These are phyloP conservation scores for Malania oleifera DNA, from an alignment of 164 flowering plant species.

Conservation along the genomic window DNA sequence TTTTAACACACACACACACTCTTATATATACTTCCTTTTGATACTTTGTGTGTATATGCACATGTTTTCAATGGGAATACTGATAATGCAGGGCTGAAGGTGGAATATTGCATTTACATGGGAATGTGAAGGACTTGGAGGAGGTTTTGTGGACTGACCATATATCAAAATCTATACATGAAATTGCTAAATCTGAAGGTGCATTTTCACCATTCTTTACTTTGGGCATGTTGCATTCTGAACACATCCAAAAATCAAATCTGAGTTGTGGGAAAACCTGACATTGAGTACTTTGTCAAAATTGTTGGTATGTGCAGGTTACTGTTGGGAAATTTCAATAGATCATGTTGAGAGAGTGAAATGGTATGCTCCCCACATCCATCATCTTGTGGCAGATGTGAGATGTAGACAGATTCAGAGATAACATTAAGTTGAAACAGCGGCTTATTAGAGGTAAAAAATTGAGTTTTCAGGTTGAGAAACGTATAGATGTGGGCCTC, in stretches of 20 bases:
- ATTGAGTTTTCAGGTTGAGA: not conserved
- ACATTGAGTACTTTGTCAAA: no score
- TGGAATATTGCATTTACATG: conserved; percentile 81
- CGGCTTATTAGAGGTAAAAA: not conserved
- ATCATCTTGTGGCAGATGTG: conserved; percentile 88
- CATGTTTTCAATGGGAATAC: not conserved
- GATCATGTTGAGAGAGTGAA: conserved; percentile 87
- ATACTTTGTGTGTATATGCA: no score
- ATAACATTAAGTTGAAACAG: conserved; percentile 8
- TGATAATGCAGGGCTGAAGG: conserved; percentile 58
- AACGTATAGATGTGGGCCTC: not conserved
- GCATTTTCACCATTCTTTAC: not conserved
- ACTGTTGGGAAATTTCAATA: conserved; percentile 60
- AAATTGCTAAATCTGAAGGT: conserved; percentile 79
- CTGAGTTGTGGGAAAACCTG: no score
- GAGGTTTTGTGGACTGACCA: conserved; percentile 62
- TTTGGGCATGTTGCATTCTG: no score
- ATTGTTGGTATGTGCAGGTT: conserved; percentile 38
- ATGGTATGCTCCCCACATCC: conserved; percentile 94
- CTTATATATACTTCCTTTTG: not conserved
- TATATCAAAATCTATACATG: conserved; percentile 45
- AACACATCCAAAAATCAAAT: no score
- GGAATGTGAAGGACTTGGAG: conserved; percentile 80
- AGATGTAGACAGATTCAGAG: conserved; percentile 39
- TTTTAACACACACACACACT: not conserved